Base-by-base conservation (phyloP, 1,139 yeast species). In the Hansenula sp. region DNA sequence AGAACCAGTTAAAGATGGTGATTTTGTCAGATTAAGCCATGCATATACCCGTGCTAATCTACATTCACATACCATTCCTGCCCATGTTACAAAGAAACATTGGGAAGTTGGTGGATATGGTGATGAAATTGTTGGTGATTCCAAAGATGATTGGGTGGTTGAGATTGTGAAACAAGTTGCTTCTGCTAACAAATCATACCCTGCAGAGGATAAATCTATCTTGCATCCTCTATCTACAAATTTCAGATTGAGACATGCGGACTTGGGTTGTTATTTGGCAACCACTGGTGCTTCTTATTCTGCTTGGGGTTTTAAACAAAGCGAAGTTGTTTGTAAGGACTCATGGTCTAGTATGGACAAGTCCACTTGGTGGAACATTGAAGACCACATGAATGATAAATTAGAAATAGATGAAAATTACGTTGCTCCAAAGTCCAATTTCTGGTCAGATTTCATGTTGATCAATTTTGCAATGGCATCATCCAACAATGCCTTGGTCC, bases 361-460 rank as follows among this genome's bases (percentile, higher is more conserved):
- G 53, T 73, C 80, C 29, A 79, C 89, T 2, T 81, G 88, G 85
- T 84, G 94, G 94, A 84, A 84, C 60, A 60, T 84, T 29, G 94
- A 84, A 60, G 79, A 77, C 43, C 88, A 83, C 53, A 65, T 63
- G 37, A 79, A 82, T 56, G 64, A 64, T 4, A 52, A 60, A 28
- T 50, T 79, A 14, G 62, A 63, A 5, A 50, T 52, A 9, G 78
- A 76, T 12, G 57, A 59, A 6, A 56, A 57, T n/a, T 79, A 75
- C 50, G 62, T 65, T 13, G 78, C 87, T 10, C 94, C 94, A 11
- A 73, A 71, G 44, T 82, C 89, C 1, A 73, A 68, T 40, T 84
- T 84, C 55, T 77, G 83, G 77, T 72, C 77, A 39, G 90, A 84
- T 54, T 83, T 84, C 53, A 54, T 82, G n/a, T 61, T 79, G 50